Percentiles rank a stretch among this genome's conserved stretches.
These are phyloP conservation scores for Rhytidiadelphus loreus DNA, from an alignment of 225 moss, liverwort and hornwort genomes.

Conservation along the genomic window DNA sequence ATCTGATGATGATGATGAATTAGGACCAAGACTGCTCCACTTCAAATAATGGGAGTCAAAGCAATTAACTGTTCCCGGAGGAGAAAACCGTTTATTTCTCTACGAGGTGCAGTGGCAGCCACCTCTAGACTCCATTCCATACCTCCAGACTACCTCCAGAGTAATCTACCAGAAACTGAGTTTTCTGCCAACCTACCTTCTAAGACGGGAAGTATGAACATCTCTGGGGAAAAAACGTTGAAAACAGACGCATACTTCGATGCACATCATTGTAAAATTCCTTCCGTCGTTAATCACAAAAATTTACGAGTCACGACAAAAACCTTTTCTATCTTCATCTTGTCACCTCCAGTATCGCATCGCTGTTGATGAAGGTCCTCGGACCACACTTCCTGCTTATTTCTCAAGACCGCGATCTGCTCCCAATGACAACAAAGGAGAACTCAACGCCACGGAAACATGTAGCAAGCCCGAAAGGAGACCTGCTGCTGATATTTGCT, in stretches of 20 bases:
- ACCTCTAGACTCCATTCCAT: background rate
- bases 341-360: conserved; percentile 37
- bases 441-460: conserved; percentile 69
- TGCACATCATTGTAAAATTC: background rate
- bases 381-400: conserved; percentile 66
- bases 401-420: conserved; percentile 57
- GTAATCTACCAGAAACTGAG: background rate
- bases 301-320: background rate
- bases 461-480: conserved; percentile 59
- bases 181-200: background rate
- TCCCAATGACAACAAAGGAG: conserved; percentile 64
- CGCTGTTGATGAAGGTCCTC: conserved; percentile 34
- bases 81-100: background rate
- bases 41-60: background rate
- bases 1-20: background rate
- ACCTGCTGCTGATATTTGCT: conserved; percentile 50
- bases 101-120: background rate
- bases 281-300: background rate
- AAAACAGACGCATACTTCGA: background rate
- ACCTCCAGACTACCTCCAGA: background rate
- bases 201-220: background rate
- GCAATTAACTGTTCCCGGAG: background rate
- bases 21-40: background rate
- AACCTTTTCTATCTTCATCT: conserved; percentile 76
- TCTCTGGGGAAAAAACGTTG: background rate